A percentile compares a stretch with the other conserved stretches of the same genome.
Evolutionary conservation across 2,329 filamentous ascomycete genomes (phyloP).

Genomic region (Colletotrichum tofieldiae): DNA sequence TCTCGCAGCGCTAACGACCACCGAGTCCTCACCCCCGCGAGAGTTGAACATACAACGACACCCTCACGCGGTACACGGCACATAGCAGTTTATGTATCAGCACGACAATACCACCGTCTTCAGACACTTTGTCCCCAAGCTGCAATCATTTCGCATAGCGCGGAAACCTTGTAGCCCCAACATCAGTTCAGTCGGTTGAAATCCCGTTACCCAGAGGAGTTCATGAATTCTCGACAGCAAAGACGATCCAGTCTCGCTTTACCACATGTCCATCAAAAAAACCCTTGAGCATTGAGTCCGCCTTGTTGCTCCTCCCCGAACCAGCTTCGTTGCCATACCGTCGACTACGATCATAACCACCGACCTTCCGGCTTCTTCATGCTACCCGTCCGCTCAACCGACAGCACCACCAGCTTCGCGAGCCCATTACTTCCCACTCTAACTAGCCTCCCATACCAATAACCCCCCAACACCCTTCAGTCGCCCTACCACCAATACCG

Average conservation of each 20-base stretch:
- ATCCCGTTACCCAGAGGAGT: slow-evolving; percentile 60
- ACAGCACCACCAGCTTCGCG: slow-evolving; percentile 46
- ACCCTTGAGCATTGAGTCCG: slow-evolving; percentile 69
- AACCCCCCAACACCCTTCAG: slow-evolving; percentile 26
- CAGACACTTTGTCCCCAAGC: slow-evolving; percentile 94
- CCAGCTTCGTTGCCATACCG: slow-evolving; percentile 12
- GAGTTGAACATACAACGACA: slow-evolving; percentile 40
- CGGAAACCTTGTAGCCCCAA: slow-evolving; percentile 93
- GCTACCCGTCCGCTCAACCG: slow-evolving; percentile 33
- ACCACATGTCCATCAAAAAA: slow-evolving; percentile 70
- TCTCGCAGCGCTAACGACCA: slow-evolving; percentile 34
- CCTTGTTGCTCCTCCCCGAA: slow-evolving; percentile 52
- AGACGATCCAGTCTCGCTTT: slow-evolving; percentile 62
- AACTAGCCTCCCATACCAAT: slow-evolving; percentile 20
- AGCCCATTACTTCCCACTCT: slow-evolving; percentile 21
- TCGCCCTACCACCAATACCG: slow-evolving; percentile 55
- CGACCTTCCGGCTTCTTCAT: slow-evolving; percentile 37
- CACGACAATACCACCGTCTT: slow-evolving; percentile 91
- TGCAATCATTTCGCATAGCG: slow-evolving; percentile 97
- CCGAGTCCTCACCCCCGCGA: slow-evolving; percentile 36
- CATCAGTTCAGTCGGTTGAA: slow-evolving; percentile 95
- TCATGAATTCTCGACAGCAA: slow-evolving; percentile 71
- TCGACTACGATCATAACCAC: slow-evolving; percentile 22
- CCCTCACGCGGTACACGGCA: slow-evolving; percentile 40
- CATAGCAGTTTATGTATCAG: slow-evolving; percentile 94